Evolutionary conservation across 1,139 yeast species (phyloP), one percentile per base, ranked within the genome.

Genomic region (Pichia sorboxylosa): DNA sequence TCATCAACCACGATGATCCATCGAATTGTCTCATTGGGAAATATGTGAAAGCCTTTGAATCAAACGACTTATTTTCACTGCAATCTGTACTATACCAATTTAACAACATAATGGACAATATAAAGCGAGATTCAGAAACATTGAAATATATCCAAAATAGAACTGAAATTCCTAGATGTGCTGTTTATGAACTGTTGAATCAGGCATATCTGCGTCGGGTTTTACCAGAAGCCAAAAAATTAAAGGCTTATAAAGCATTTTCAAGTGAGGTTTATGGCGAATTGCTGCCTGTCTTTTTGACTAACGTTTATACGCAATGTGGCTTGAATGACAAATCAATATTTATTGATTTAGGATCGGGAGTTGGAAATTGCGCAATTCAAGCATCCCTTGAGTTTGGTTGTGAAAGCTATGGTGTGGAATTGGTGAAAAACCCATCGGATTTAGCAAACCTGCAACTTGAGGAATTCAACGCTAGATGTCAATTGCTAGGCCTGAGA

Each of bases 201-300:
- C 73, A 82, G 42, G 72, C 79, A 2, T 85, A 87, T 54, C 59
- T 82, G 0, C 62, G 96, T 45, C 66, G 81, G 2, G 92, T 85
- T 4, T 75, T 93, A 2, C 90, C 94, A 0, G 67, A 75, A 28
- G 75, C 82, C 0, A 60, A 64, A 20, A 71, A 70, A 37, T 62
- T 85, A 33, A 67, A 80, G 31, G 65, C 72, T 4, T 85, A 85
- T 52, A 75, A 77, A 48, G 93, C 95, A 0, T 85, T 85, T 51
- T 82, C 95, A 4, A 87, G 83, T 40, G 83, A 77, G 48, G 95
- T 84, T 1, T 87, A 87, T 51, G 97, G 97, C 4, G 97, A 87
- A 55, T 59, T 87, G 35, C 61, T 87, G 48, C 96, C 96, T 1
- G 63, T 69, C 4, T 83, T 85, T 47, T 64, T 82, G 25, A 68